Evolutionary conservation across 805 yeast species (phyloP), one percentile per base, ranked within the genome.

Genomic region (Wickerhamiella azymoides): DNA sequence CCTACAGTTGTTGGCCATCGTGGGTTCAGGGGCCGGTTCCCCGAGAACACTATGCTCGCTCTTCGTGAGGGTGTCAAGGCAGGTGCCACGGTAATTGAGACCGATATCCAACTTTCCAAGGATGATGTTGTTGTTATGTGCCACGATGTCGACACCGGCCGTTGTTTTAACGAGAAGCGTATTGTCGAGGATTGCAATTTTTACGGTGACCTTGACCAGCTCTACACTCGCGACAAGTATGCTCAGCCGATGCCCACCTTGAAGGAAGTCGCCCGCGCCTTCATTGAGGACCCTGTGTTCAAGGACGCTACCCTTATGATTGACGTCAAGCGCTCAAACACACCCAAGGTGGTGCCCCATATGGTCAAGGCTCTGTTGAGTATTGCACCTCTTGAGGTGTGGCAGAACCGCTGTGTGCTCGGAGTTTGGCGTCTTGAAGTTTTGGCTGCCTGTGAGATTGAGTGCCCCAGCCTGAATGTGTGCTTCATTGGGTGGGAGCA

Each of bases 91-190:
- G 65, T 68, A 19, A 64, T 76, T 17, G 80, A 75, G 55, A 70
- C 77, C 9, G 82, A 76, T 54, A 59, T 76, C 26, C 80, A 75
- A 54, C 64, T 74, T 49, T 63, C 77, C 1, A 52, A 56, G 2
- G 82, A 76, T 53, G 73, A 73, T n/a, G 63, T 64, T 4, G 68
- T 75, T 2, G 74, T 76, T 16, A 62, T 76, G 41, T 70, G 71
- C 50, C 82, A 76, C 52, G 81, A 76, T 48, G 61, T 68, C 3
- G 60, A 57, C 40, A 68, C 79, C 0, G 70, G 69, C 5, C 66
- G 81, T 45, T 65, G 69, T 32, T 76, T 73, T 62, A 63, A 70
- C 44, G 55, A 58, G 33, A 57, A 68, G 33, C 47, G 57, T 37
- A 55, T 54, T 7, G 70, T 76, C 47, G 58, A 61, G 10, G 62